Evolutionary conservation across 306 rosid species (phyloP).

Genomic region (Acacia crassicarpa): DNA sequence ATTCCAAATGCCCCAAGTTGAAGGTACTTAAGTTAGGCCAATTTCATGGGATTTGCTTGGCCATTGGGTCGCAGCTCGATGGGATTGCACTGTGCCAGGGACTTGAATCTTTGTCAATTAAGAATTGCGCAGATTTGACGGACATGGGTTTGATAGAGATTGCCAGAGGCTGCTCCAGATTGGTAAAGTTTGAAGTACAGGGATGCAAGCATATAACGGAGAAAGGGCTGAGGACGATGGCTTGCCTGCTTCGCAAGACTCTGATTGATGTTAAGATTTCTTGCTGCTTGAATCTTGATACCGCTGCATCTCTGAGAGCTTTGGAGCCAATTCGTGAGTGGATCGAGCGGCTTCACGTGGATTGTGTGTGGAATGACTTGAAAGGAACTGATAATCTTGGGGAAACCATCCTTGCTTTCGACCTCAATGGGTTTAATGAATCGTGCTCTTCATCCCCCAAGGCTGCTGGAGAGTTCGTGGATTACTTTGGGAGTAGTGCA

Average conservation of each 20-base stretch:
- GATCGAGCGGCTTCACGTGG: conserved; percentile 75
- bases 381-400: conserved; percentile 40
- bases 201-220: conserved; percentile 76
- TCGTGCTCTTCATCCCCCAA: not conserved
- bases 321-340: conserved; percentile 68
- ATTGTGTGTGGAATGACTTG: conserved; percentile 71
- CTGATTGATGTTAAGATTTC: conserved; percentile 69
- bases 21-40: conserved; percentile 71
- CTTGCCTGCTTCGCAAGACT: conserved; percentile 55
- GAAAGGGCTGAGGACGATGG: conserved; percentile 72
- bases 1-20: conserved; percentile 63
- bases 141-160: conserved; percentile 95
- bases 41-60: conserved; percentile 79
- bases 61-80: conserved; percentile 70
- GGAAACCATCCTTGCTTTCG: conserved; percentile 31
- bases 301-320: conserved; percentile 55
- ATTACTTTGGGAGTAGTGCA: conserved; percentile 31
- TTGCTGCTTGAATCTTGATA: conserved; percentile 63
- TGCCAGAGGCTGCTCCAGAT: conserved; percentile 73
- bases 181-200: conserved; percentile 59
- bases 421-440: conserved; percentile 37
- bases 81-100: conserved; percentile 82
- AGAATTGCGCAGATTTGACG: conserved; percentile 68
- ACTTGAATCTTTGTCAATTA: conserved; percentile 64
- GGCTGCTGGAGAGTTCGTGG: conserved; percentile 23